phyloP scores from a whole-genome alignment of 768 basidiomycete species.

The Lactarius akahatsu region DNA sequence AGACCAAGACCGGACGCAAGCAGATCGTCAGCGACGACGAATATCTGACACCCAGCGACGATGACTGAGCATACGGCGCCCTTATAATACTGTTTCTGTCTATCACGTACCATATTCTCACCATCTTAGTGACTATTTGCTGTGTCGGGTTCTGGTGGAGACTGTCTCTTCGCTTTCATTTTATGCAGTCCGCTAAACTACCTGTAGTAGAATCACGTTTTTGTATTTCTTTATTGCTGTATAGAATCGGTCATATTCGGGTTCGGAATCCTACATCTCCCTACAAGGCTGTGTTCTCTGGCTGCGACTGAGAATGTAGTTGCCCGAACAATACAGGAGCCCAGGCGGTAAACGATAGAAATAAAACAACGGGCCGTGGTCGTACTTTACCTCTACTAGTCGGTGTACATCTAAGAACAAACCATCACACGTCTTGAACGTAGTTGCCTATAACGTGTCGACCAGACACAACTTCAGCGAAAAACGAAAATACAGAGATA shows the following conservation, averaged over 20 bases:
- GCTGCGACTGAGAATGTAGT: not conserved
- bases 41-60: constrained; percentile 70
- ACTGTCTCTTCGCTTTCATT: not conserved
- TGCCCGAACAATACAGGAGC: constrained; percentile 5
- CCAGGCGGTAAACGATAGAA: constrained; percentile 1
- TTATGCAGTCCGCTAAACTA: constrained; percentile 17
- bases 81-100: constrained; percentile 6
- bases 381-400: constrained; percentile 13
- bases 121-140: not conserved
- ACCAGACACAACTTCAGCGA: not conserved
- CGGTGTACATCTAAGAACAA: not conserved
- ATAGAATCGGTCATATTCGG: constrained; percentile 25
- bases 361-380: constrained; percentile 5
- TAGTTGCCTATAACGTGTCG: constrained; percentile 52
- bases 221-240: constrained; percentile 29
- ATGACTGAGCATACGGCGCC: constrained; percentile 44
- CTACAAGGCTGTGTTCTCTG: constrained; percentile 1
- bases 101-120: constrained; percentile 2
- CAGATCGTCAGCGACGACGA: constrained; percentile 72
- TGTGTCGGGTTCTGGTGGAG: constrained; percentile 4
- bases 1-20: constrained; percentile 62
- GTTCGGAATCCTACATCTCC: constrained; percentile 14
- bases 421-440: constrained; percentile 52
- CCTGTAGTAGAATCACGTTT: constrained; percentile 26
- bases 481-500: not conserved